phyloP scores from a whole-genome alignment of 2,329 filamentous ascomycete genomes.

The Diaporthe sp. region DNA sequence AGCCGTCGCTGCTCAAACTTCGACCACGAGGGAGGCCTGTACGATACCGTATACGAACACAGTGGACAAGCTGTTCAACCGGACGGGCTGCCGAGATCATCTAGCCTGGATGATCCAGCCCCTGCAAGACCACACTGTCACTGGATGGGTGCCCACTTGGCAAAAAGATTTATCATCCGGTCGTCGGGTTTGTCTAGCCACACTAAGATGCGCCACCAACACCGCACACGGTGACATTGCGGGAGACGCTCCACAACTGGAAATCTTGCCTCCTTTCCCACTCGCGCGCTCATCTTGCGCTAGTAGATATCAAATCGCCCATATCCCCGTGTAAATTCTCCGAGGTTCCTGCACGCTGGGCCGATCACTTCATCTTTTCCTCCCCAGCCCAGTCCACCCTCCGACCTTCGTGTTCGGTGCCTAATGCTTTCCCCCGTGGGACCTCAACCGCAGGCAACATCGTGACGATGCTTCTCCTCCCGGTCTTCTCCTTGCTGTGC shows the following conservation, averaged over 20 bases:
- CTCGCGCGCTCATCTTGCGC: background rate
- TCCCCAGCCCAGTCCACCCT: background rate
- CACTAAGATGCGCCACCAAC: slow-evolving; percentile 10
- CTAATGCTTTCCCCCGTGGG: slow-evolving; percentile 5
- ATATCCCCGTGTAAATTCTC: slow-evolving; percentile 27
- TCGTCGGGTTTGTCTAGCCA: background rate
- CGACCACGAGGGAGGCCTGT: background rate
- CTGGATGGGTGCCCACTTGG: slow-evolving; percentile 12
- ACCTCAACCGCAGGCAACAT: slow-evolving; percentile 1
- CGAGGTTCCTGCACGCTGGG: slow-evolving; percentile 3
- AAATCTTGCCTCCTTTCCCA: slow-evolving; percentile 8
- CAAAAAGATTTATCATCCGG: slow-evolving; percentile 1
- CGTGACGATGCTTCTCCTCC: slow-evolving; percentile 22
- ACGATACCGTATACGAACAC: background rate
- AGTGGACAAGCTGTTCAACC: background rate
- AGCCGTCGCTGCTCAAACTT: background rate
- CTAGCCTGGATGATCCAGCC: background rate
- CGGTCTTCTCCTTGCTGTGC: slow-evolving; percentile 9
- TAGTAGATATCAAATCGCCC: slow-evolving; percentile 14
- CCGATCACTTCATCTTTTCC: slow-evolving; percentile 2
- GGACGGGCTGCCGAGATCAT: background rate
- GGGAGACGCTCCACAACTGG: slow-evolving; percentile 10
- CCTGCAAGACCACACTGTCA: background rate
- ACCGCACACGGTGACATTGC: background rate
- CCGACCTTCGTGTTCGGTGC: background rate